These are phyloP conservation scores for Cercospora sp. DNA, from an alignment of 2,329 filamentous ascomycete genomes.

Conservation along the genomic window DNA sequence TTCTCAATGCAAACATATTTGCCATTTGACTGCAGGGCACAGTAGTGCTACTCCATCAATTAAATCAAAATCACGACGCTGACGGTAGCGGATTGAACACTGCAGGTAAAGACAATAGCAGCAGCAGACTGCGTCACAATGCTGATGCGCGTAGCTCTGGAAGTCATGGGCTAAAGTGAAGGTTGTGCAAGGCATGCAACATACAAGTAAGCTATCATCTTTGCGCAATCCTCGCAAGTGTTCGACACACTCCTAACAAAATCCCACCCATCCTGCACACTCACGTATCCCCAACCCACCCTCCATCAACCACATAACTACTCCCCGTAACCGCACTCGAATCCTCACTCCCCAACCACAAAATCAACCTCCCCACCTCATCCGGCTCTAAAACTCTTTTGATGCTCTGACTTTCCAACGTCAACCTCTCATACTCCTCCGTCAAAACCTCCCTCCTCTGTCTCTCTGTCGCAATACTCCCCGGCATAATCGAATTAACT, in stretches of 20 bases:
- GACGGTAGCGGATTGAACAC: too few relatives aligned
- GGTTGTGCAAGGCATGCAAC: too few relatives aligned
- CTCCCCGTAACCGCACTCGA: conserved; percentile 36
- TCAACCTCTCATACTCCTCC: conserved; percentile 32
- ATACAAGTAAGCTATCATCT: too few relatives aligned
- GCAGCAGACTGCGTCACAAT: too few relatives aligned
- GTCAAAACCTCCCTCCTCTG: conserved; percentile 38
- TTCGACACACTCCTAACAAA: too few relatives aligned
- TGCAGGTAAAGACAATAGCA: too few relatives aligned
- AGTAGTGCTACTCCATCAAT: too few relatives aligned
- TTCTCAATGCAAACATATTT: not conserved
- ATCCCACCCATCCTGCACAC: not conserved
- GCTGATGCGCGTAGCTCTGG: too few relatives aligned
- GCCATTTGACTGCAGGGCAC: not conserved
- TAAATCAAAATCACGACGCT: too few relatives aligned
- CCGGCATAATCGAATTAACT: conserved; percentile 37
- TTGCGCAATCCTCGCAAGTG: too few relatives aligned
- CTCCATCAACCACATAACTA: conserved; percentile 37
- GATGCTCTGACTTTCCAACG: conserved; percentile 35
- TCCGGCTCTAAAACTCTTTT: conserved; percentile 35
- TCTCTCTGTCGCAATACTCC: conserved; percentile 36
- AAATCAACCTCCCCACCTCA: conserved; percentile 35
- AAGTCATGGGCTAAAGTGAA: too few relatives aligned
- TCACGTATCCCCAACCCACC: conserved; percentile 33
- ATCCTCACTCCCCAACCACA: conserved; percentile 38